Conservation (phyloP, 1,284 basidiomycete species). For the Rhodotorula mucilaginosa region DNA sequence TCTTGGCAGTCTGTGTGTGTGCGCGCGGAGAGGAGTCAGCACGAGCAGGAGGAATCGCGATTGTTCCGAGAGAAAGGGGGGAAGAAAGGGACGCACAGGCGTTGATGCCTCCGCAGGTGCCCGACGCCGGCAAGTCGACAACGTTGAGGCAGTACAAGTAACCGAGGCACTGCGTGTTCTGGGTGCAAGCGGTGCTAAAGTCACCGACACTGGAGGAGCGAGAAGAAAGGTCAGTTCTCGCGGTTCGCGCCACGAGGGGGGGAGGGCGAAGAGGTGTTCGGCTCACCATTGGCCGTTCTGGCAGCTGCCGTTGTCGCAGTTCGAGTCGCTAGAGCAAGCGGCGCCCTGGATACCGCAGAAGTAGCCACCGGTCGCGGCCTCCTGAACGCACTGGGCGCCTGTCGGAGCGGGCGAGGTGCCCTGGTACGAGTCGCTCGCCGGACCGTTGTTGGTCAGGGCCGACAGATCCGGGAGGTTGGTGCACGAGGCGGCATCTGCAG, state of each 20-base stretch:
- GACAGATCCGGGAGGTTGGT: neutral
- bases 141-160: neutral
- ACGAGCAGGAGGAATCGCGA: neutral
- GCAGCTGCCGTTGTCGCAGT: conserved; percentile 20
- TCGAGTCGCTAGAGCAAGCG: conserved; percentile 2
- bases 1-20: neutral
- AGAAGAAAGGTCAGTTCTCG: neutral
- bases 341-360: conserved; percentile 28
- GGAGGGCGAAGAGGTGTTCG: no score
- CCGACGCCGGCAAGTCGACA: neutral
- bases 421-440: conserved; percentile 3
- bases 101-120: neutral
- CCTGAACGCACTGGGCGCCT: conserved; percentile 6
- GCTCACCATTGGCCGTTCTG: conserved; percentile 1
- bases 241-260: no score
- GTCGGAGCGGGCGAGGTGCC: conserved; percentile 10
- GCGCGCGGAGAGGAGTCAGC: neutral
- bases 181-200: neutral
- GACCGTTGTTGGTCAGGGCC: neutral
- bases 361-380: conserved; percentile 14
- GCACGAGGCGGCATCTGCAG: conserved; percentile 9
- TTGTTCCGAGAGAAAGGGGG: neutral
- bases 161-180: neutral
- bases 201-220: neutral
- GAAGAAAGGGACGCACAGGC: neutral